Base-by-base conservation (phyloP, 495 filamentous ascomycete species). In the Aspergillus indologenus region DNA sequence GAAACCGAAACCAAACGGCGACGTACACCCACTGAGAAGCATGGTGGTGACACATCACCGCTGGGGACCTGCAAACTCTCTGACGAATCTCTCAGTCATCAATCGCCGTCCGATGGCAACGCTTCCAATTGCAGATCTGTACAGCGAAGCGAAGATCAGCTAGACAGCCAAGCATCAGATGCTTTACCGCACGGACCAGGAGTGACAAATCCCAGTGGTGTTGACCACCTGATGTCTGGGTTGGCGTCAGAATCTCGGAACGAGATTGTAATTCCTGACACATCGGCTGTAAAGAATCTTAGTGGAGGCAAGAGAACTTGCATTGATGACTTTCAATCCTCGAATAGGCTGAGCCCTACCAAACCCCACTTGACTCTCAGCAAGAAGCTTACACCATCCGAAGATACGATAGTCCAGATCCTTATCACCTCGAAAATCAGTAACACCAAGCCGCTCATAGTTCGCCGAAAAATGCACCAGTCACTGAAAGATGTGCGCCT, bases 401-500 rank as follows among this genome's bases (percentile, higher is more conserved):
- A 75, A 63, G 69, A 79, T 22, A 74, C 79, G 47, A 65, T 81
- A n/a, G 78, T 92, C 14, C 72, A 85, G 48, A 86, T 95, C 51
- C 76, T 94, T n/a, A 85, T 93, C 52, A 82, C 82, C 7, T 88
- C 88, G 1, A 71, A 75, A n/a, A 81, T 94, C 23, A 67, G 76
- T 2, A 79, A 81, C 29, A 84, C 87, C 0, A 81, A 76, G 29
- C 78, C 86, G 1, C 64, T 94, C 34, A 77, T 91, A 45, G 81
- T 91, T 45, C 81, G 79, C n/a, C 84, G 87, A 21, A 85, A 82
- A 61, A 72, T 88, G 50, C 83, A 81, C 5, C 87, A 90, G 61
- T 71, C 79, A 0, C 67, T 94, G 8, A 81, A 80, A 60, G 84
- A 88, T 46, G 86, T 89, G 15, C 81, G 85, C 22, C 47, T 81